Evolutionary conservation across 2,329 filamentous ascomycete species (phyloP), one percentile per base, ranked within the genome.

Genomic region (Trichoderma atroviride): DNA sequence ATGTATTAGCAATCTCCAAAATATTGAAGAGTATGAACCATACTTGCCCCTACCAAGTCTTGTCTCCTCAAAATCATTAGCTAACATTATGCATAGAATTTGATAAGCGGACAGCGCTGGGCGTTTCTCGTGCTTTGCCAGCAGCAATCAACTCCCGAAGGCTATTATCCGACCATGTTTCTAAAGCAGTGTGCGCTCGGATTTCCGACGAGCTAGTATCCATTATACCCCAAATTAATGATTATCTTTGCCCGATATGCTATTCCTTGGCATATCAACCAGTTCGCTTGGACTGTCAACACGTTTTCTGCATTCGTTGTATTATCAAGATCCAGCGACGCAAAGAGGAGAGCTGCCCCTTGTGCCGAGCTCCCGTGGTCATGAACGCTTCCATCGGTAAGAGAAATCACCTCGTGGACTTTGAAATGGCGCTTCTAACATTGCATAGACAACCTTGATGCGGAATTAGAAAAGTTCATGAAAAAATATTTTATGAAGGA

Each of bases 281-380:
- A 0, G 88, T 97, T n/a, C 87, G 89, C 29, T 83, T 96, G 40
- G 85, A 86, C 16, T 97, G 93, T 78, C 82, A 86, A 33, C 92
- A 96, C 73, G 82, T 94, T 16, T 94, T 95, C 76, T 97, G 93
- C 81, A 95, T 96, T 69, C 86, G 92, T 3, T 97, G 93, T 76
- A 85, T 95, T 60, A 89, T 96, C 71, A 89, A 92, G 74, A 88
- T 97, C 81, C 93, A 96, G 77, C 88, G 89, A 57, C 87, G 88
- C 50, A 84, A 85, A 70, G 89, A 91, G 76, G 85, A 86, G 47
- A 83, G 87, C 63, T 97, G 93, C 76, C 93, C 93, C 0, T 82
- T 96, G 66, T 97, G 93, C 77, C 86, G 94, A 69, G 86, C 88
- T 22, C 86, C 90, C 69, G 91, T 90, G 0, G 87, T 96, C 13